phyloP scores from a whole-genome alignment of 2,329 filamentous ascomycete genomes.

The Fusarium avenaceum region DNA sequence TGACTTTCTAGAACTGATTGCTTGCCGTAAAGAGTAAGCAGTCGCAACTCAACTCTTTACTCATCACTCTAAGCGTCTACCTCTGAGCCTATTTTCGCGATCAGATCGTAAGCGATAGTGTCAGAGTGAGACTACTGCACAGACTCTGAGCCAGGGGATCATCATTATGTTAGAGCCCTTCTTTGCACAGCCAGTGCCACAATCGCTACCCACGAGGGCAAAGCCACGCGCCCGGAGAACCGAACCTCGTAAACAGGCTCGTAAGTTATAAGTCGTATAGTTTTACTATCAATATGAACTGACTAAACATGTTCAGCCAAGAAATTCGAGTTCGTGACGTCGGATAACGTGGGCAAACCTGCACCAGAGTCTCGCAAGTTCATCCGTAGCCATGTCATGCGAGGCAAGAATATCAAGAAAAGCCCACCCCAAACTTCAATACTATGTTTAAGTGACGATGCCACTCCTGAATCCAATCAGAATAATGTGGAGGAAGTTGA shows the following conservation, averaged over 20 bases:
- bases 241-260: conserved; percentile 5
- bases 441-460: background rate
- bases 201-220: background rate
- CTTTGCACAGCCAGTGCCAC: conserved; percentile 12
- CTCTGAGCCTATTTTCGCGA: accelerated
- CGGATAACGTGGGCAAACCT: conserved; percentile 44
- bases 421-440: background rate
- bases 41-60: conserved; percentile 1
- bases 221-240: conserved; percentile 20
- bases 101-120: accelerated
- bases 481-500: background rate
- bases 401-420: conserved; percentile 47
- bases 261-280: conserved; percentile 13
- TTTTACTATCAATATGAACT: background rate
- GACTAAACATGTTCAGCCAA: conserved; percentile 27
- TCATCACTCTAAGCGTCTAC: background rate
- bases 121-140: background rate
- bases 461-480: background rate
- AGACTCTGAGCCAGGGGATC: background rate
- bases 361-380: conserved; percentile 45
- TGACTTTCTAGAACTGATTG: conserved; percentile 12
- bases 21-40: conserved; percentile 35
- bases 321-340: conserved; percentile 49
- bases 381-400: conserved; percentile 50
- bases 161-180: conserved; percentile 32